These are phyloP conservation scores for Anthracocystis setariae DNA, from an alignment of 1,284 basidiomycete genomes.

Conservation along the genomic window DNA sequence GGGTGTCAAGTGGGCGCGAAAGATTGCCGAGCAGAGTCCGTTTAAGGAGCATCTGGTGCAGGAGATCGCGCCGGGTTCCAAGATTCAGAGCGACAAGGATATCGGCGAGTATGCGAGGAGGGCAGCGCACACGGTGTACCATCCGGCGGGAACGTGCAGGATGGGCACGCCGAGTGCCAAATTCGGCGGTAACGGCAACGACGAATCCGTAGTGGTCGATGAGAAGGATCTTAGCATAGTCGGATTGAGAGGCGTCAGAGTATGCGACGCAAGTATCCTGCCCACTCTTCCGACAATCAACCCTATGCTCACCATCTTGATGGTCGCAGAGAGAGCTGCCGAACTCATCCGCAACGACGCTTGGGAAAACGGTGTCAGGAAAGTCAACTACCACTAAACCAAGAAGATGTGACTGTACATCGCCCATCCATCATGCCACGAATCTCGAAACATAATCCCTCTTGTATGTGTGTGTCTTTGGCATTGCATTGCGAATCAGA, in stretches of 20 bases:
- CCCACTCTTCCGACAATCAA: constrained; percentile 66
- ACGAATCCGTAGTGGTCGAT: constrained; percentile 63
- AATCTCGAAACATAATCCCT: no score
- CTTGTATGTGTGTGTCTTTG: no score
- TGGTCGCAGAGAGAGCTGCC: constrained; percentile 66
- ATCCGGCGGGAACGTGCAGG: constrained; percentile 66
- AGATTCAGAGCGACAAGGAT: constrained; percentile 63
- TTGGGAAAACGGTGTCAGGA: constrained; percentile 54
- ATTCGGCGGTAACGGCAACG: constrained; percentile 30
- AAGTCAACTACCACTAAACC: constrained; percentile 20
- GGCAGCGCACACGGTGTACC: constrained; percentile 68
- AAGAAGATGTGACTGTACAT: neutral
- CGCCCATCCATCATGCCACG: no score
- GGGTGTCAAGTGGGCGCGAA: constrained; percentile 71
- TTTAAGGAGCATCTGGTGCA: constrained; percentile 69
- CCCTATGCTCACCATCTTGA: constrained; percentile 57
- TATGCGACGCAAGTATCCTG: constrained; percentile 66
- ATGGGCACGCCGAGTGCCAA: constrained; percentile 61
- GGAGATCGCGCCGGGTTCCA: constrained; percentile 68
- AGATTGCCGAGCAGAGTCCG: constrained; percentile 70
- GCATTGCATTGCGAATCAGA: neutral
- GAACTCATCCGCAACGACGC: constrained; percentile 63
- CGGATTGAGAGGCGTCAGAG: constrained; percentile 60
- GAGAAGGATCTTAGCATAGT: constrained; percentile 60
- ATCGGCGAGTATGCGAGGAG: constrained; percentile 64